Conservation (phyloP, 2,329 filamentous ascomycete species). For the Penicillium sp. region DNA sequence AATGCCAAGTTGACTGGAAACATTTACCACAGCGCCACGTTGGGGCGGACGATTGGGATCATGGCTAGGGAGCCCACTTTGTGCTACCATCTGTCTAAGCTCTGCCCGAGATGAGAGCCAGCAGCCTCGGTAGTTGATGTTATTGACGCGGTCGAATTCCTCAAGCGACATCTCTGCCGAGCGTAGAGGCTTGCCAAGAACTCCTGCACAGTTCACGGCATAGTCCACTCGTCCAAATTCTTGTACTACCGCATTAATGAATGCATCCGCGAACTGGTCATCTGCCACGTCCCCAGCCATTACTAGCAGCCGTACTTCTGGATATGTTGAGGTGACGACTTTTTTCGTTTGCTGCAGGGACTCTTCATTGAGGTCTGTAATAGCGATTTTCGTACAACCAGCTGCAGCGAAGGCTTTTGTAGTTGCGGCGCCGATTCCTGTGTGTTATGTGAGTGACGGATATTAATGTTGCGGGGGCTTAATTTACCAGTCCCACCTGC, state of each 20-base stretch:
- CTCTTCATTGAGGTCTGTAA: slow-evolving; percentile 52
- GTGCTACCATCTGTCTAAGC: slow-evolving; percentile 47
- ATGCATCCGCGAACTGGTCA: slow-evolving; percentile 44
- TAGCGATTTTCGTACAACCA: slow-evolving; percentile 52
- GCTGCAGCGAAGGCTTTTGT: slow-evolving; percentile 51
- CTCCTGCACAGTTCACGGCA: slow-evolving; percentile 56
- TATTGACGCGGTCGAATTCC: slow-evolving; percentile 54
- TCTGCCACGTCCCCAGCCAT: slow-evolving; percentile 50
- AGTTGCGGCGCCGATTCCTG: slow-evolving; percentile 57
- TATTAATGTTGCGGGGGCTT: not conserved
- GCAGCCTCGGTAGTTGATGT: slow-evolving; percentile 54
- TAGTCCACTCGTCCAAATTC: slow-evolving; percentile 53
- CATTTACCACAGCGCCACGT: slow-evolving; percentile 52
- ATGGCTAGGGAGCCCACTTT: slow-evolving; percentile 45
- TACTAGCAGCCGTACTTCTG: slow-evolving; percentile 34
- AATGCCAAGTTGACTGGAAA: slow-evolving; percentile 54
- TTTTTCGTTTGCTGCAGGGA: slow-evolving; percentile 37
- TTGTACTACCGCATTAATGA: slow-evolving; percentile 23
- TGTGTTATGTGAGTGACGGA: not conserved
- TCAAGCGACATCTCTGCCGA: slow-evolving; percentile 47
- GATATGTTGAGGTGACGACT: slow-evolving; percentile 32
- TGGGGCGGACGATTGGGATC: slow-evolving; percentile 36
- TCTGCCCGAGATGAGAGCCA: slow-evolving; percentile 50
- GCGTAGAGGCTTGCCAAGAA: slow-evolving; percentile 32
- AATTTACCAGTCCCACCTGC: slow-evolving; percentile 48